phyloP scores from a whole-genome alignment of 257 asterid species.

The Linderniella brevidens region DNA sequence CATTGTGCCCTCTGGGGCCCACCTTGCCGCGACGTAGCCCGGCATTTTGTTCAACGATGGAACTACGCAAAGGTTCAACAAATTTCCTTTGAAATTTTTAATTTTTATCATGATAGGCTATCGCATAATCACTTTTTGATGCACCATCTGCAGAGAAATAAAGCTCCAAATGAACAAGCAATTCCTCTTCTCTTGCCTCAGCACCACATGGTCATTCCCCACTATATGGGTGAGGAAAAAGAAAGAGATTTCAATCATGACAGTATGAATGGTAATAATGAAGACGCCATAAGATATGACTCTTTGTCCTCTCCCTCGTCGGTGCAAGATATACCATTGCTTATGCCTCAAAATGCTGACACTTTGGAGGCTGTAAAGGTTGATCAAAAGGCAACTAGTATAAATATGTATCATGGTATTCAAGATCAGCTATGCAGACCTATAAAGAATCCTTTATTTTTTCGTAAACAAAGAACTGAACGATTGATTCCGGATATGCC shows the following conservation, averaged over 20 bases:
- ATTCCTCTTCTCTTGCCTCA: constrained; percentile 95
- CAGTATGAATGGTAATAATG: constrained; percentile 15
- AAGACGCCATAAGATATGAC: constrained; percentile 26
- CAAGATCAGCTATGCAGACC: constrained; percentile 46
- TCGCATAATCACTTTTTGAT: constrained; percentile 11
- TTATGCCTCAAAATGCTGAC: constrained; percentile 81
- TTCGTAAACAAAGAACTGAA: constrained; percentile 53
- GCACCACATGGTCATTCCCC: constrained; percentile 98
- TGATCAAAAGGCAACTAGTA: constrained; percentile 35
- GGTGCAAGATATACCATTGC: constrained; percentile 83
- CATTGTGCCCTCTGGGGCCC: constrained; percentile 98
- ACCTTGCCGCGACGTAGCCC: constrained; percentile 86
- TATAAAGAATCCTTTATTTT: constrained; percentile 49
- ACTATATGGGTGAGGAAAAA: constrained; percentile 55
- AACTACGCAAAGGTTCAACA: constrained; percentile 76
- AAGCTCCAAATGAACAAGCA: constrained; percentile 74
- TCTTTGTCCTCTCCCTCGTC: constrained; percentile 55
- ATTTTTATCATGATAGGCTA: not conserved
- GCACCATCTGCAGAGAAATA: constrained; percentile 52
- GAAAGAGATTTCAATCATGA: constrained; percentile 22
- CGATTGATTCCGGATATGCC: constrained; percentile 58
- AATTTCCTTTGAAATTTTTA: constrained; percentile 10
- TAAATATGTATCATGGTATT: constrained; percentile 11
- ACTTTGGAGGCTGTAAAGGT: constrained; percentile 26
- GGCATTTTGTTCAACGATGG: constrained; percentile 98